Conservation (phyloP, 2,329 filamentous ascomycete genomes). For the Trichothecium sympodiale region DNA sequence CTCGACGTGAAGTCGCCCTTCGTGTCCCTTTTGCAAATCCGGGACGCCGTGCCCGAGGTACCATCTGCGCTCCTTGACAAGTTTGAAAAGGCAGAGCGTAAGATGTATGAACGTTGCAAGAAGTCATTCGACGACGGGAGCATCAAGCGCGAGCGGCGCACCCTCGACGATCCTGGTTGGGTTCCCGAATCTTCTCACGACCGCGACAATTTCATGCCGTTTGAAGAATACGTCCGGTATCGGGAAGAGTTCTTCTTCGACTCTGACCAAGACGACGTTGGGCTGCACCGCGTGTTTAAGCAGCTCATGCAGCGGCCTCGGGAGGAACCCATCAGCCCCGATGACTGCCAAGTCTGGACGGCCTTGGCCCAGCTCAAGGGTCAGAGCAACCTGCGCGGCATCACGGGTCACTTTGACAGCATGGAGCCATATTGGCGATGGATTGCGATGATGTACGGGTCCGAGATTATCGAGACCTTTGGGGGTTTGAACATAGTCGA, state of each 20-base stretch:
- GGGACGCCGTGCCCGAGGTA: conserved; percentile 17
- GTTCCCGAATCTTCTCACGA: conserved; percentile 17
- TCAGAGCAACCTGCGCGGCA: conserved; percentile 10
- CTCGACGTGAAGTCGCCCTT: conserved; percentile 35
- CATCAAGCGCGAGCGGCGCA: neutral
- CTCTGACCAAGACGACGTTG: no score
- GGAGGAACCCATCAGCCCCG: conserved; percentile 13
- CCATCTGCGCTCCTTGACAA: conserved; percentile 18
- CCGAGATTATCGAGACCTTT: conserved; percentile 30
- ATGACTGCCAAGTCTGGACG: conserved; percentile 12
- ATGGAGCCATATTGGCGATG: conserved; percentile 36
- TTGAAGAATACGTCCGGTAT: conserved; percentile 31
- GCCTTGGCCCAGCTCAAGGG: conserved; percentile 11
- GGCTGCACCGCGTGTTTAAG: conserved; percentile 22
- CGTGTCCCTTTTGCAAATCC: conserved; percentile 27
- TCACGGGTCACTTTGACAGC: conserved; percentile 13
- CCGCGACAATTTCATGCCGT: conserved; percentile 27
- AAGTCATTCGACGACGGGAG: conserved; percentile 20
- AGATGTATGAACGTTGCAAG: conserved; percentile 21
- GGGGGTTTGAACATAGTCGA: conserved; percentile 34
- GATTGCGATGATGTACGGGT: conserved; percentile 32
- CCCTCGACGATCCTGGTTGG: conserved; percentile 13
- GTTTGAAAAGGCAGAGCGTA: conserved; percentile 22
- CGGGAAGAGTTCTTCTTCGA: conserved; percentile 27
- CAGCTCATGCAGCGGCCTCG: conserved; percentile 22